A percentile compares a stretch with the other conserved stretches of the same genome.
Evolutionary conservation across 495 filamentous ascomycete species (phyloP).

Genomic region (Aspergillus sparsus): DNA sequence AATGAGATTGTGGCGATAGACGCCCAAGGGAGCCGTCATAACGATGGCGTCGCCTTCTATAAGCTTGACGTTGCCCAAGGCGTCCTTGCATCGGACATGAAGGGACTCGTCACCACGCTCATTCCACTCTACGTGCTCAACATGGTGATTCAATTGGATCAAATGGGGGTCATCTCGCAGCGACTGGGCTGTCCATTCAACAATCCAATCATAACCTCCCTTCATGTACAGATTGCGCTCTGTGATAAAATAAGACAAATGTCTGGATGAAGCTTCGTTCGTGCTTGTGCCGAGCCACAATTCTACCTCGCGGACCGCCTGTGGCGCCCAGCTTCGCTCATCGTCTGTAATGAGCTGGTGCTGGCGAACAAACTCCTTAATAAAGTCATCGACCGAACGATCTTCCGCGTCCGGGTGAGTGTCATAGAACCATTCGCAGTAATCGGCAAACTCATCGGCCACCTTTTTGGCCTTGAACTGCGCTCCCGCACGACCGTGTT

Average conservation of each 20-base stretch:
- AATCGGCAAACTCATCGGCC: conserved; percentile 1
- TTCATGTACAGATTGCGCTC: conserved; percentile 1
- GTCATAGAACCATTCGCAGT: not conserved
- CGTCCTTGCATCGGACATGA: not conserved
- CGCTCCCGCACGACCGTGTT: not conserved
- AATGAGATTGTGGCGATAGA: not conserved
- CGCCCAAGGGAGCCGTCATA: not conserved
- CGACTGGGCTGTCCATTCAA: not conserved
- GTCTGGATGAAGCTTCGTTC: not conserved
- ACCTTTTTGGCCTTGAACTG: conserved; percentile 1
- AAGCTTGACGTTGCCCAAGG: not conserved
- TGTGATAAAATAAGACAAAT: not conserved
- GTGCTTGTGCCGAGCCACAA: not conserved
- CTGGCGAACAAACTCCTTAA: not conserved
- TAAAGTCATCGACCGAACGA: not conserved
- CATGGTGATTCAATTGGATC: not conserved
- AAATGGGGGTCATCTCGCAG: not conserved
- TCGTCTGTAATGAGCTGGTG: not conserved
- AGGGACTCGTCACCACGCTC: not conserved
- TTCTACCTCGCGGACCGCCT: not conserved
- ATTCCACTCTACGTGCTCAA: not conserved
- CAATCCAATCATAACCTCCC: not conserved
- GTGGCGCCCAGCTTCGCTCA: not conserved
- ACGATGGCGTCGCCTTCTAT: not conserved
- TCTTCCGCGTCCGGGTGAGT: not conserved